A percentile compares a stretch with the other conserved stretches of the same genome.
Conservation (phyloP, 2,329 filamentous ascomycete genomes). For the Scytalidium lignicola region DNA sequence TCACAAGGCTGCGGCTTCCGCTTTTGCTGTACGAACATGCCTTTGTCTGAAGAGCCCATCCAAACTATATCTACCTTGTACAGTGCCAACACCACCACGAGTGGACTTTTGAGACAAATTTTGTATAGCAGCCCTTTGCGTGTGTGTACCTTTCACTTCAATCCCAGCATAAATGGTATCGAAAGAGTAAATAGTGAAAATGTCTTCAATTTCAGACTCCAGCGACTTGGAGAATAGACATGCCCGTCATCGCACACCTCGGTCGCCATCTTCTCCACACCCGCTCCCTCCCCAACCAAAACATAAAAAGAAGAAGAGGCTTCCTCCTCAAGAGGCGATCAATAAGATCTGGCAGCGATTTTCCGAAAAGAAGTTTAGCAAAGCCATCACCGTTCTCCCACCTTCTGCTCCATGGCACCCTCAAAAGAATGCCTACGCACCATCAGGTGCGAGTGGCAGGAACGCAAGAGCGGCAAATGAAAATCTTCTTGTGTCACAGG, state of each 20-base stretch:
- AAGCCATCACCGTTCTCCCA: conserved; percentile 60
- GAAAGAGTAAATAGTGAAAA: not conserved
- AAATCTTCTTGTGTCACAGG: conserved; percentile 55
- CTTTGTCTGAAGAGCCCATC: too few relatives aligned
- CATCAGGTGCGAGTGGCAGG: conserved; percentile 9
- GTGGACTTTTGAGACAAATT: too few relatives aligned
- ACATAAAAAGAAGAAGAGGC: conserved; percentile 49
- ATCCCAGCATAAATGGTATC: too few relatives aligned
- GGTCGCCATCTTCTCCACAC: not conserved
- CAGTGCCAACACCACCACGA: too few relatives aligned
- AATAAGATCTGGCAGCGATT: conserved; percentile 63
- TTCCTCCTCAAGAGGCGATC: conserved; percentile 60
- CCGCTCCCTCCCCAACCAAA: conserved; percentile 39
- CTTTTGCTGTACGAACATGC: not conserved
- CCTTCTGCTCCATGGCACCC: conserved; percentile 44
- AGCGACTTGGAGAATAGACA: not conserved
- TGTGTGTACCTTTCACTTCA: too few relatives aligned
- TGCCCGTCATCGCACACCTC: not conserved
- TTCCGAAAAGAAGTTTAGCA: conserved; percentile 56
- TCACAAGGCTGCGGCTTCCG: not conserved
- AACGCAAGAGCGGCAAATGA: conserved; percentile 42
- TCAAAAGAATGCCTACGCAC: conserved; percentile 30
- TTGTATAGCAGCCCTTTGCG: too few relatives aligned
- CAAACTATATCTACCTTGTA: too few relatives aligned
- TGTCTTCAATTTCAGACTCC: not conserved